Conservation (phyloP, 176 grass and related monocot genomes). For the Pontederia crassipes region DNA sequence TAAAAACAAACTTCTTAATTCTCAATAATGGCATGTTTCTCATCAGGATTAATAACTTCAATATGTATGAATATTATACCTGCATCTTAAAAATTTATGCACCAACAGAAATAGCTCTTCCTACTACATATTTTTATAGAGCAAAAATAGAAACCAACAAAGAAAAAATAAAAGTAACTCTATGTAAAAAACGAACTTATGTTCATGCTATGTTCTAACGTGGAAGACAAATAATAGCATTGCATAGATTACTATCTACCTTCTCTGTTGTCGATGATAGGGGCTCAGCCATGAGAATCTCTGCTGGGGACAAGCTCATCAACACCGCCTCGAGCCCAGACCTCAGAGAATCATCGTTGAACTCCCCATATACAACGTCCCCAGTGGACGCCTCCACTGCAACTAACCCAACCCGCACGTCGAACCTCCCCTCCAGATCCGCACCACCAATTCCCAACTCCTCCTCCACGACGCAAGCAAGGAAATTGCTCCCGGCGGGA, state of each 20-base stretch:
- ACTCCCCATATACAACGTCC: constrained; percentile 76
- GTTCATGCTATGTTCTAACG: not conserved
- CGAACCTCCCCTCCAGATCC: constrained; percentile 26
- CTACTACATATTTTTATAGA: not conserved
- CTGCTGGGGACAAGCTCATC: constrained; percentile 53
- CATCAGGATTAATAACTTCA: no score
- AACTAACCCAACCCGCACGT: constrained; percentile 52
- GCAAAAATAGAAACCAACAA: not conserved
- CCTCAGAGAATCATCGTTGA: constrained; percentile 45
- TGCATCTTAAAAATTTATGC: not conserved
- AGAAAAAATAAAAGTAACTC: not conserved
- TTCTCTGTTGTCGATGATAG: constrained; percentile 54
- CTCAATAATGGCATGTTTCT: no score
- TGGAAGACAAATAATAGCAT: not conserved
- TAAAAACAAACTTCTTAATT: no score
- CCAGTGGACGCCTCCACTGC: constrained; percentile 66
- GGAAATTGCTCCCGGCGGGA: constrained; percentile 40
- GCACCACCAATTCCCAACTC: constrained; percentile 25
- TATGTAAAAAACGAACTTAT: no score
- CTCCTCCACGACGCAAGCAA: constrained; percentile 76
- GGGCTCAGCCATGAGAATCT: constrained; percentile 67
- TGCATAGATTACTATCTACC: constrained; percentile 21
- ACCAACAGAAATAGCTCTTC: not conserved
- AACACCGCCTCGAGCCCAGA: constrained; percentile 66
- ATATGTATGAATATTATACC: no score